Evolutionary conservation across 1,139 yeast species (phyloP).

Genomic region (Saccharomyces uvarum): DNA sequence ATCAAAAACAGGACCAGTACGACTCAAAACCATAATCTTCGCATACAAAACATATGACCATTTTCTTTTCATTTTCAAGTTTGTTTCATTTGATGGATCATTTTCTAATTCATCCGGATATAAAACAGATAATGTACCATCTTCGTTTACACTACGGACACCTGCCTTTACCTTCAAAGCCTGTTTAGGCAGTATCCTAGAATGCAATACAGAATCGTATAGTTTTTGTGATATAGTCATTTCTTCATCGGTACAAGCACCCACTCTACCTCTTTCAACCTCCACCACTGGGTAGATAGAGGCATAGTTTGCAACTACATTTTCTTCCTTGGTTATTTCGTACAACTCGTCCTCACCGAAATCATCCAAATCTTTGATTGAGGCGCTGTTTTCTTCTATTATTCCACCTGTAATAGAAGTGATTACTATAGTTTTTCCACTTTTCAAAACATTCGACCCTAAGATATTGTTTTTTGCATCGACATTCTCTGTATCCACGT

Average conservation of each 20-base stretch:
- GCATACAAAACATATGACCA: slow-evolving; percentile 65
- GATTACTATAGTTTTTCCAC: slow-evolving; percentile 70
- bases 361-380: slow-evolving; percentile 31
- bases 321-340: slow-evolving; percentile 28
- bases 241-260: slow-evolving; percentile 88
- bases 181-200: slow-evolving; percentile 43
- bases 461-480: slow-evolving; percentile 36
- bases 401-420: slow-evolving; percentile 72
- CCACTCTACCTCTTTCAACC: slow-evolving; percentile 63
- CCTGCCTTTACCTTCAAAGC: slow-evolving; percentile 45
- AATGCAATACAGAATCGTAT: slow-evolving; percentile 50
- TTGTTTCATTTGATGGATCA: slow-evolving; percentile 23
- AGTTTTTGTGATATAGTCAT: slow-evolving; percentile 69
- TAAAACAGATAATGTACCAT: slow-evolving; percentile 34
- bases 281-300: slow-evolving; percentile 74
- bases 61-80: slow-evolving; percentile 30
- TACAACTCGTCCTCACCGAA: slow-evolving; percentile 35
- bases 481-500: slow-evolving; percentile 20
- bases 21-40: slow-evolving; percentile 67
- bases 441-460: slow-evolving; percentile 65
- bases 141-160: slow-evolving; percentile 39
- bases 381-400: slow-evolving; percentile 42
- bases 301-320: slow-evolving; percentile 30
- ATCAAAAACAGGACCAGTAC: slow-evolving; percentile 77
- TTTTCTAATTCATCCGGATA: slow-evolving; percentile 37